Percentiles rank a stretch among this genome's conserved stretches.
Evolutionary conservation across 2,329 filamentous ascomycete species (phyloP).

Genomic region (Pleurostoma richardsiae): DNA sequence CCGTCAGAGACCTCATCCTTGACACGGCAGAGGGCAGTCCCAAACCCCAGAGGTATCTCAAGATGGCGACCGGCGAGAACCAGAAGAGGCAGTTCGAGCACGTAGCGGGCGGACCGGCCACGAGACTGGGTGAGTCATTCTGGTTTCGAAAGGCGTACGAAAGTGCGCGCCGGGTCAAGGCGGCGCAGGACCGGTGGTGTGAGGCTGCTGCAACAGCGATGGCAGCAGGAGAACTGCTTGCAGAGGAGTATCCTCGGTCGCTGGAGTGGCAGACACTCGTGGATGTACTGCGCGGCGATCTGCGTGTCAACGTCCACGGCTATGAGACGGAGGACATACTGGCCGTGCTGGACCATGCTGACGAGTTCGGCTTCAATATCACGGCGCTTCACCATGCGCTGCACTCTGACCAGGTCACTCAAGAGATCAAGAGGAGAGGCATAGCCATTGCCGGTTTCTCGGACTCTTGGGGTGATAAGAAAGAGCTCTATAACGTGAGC

Average conservation of each 20-base stretch:
- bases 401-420: slow-evolving; percentile 8
- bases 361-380: slow-evolving; percentile 12
- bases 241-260: slow-evolving; percentile 9
- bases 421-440: slow-evolving; percentile 7
- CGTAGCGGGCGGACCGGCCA: slow-evolving; percentile 6
- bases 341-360: slow-evolving; percentile 12
- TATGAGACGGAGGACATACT: slow-evolving; percentile 12
- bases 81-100: slow-evolving; percentile 12
- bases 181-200: slow-evolving; percentile 10
- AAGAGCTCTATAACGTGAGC: slow-evolving; percentile 10
- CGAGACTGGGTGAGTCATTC: slow-evolving; percentile 11
- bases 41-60: slow-evolving; percentile 12
- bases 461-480: slow-evolving; percentile 14
- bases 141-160: slow-evolving; percentile 15
- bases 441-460: slow-evolving; percentile 11
- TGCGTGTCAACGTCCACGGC: slow-evolving; percentile 10
- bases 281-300: slow-evolving; percentile 11
- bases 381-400: slow-evolving; percentile 11
- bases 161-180: slow-evolving; percentile 7
- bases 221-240: background rate
- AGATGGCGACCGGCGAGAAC: slow-evolving; percentile 14
- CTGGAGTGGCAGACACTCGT: slow-evolving; percentile 13
- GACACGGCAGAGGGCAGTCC: slow-evolving; percentile 5
- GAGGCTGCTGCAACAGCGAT: slow-evolving; percentile 4
- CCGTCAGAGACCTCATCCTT: slow-evolving; percentile 10